Conservation (phyloP, 345 rosid genomes). For the Erucastrum elatum region DNA sequence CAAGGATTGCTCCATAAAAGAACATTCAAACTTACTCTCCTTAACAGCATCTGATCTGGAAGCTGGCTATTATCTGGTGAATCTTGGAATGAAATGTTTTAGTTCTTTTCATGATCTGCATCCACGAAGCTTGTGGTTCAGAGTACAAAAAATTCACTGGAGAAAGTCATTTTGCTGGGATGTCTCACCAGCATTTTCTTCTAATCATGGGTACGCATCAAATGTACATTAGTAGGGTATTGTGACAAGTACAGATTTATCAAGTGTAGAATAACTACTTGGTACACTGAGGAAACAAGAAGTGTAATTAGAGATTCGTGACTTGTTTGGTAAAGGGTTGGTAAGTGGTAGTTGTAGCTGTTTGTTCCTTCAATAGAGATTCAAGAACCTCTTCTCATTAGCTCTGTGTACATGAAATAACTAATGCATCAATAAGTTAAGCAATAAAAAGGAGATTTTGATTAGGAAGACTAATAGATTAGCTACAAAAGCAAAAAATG, state of each 20-base stretch:
- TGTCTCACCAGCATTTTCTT: no score
- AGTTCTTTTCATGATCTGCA: no score
- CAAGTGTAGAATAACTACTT: conserved; percentile 21
- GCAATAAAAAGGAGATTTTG: background rate
- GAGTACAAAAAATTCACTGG: no score
- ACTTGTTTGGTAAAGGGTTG: conserved; percentile 29
- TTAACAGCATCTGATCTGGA: conserved; percentile 13
- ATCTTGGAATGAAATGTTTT: background rate
- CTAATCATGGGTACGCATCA: conserved; percentile 17
- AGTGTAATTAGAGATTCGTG: background rate
- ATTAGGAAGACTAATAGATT: conserved; percentile 20
- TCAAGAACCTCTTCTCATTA: conserved; percentile 1
- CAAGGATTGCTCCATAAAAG: background rate
- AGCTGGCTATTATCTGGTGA: no score
- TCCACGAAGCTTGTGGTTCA: no score
- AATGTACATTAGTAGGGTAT: conserved; percentile 64
- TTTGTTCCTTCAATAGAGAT: background rate
- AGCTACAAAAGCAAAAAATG: conserved; percentile 12
- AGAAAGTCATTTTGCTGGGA: no score
- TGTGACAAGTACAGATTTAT: conserved; percentile 47
- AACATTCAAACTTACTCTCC: background rate
- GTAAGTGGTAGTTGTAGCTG: conserved; percentile 14
- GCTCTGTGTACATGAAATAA: background rate
- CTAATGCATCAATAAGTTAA: background rate
- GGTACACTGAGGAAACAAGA: conserved; percentile 16